Evolutionary conservation across 345 rosid genomes (phyloP), one percentile per base, ranked within the genome.

Genomic region (Citrus unshiu): DNA sequence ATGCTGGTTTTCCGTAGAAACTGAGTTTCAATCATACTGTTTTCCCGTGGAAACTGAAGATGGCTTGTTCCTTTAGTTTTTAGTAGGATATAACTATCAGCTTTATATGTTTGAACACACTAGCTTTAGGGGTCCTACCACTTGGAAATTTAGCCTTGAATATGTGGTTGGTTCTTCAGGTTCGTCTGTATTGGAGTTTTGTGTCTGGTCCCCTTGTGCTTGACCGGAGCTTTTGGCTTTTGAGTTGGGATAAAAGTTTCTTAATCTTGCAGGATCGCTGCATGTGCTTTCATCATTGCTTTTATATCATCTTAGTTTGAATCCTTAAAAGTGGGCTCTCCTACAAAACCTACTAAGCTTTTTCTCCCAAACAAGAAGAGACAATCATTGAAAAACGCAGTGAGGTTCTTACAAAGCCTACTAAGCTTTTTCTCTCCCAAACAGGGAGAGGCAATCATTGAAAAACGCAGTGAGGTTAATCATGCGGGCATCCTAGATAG

Each of bases 91-190:
- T 56, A 62, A 19, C 57, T 57, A 62, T 75, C 61, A 43, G 25
- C 79, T 78, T 75, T 78, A 32, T n/a, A 40, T 69, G 58, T 58
- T 62, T 67, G 25, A 60, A 43, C 59, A 39, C 72, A 39, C 73
- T 59, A n/a, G 34, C 29, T 51, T 37, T 6, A 12, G 54, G 64
- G 84, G 88, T 72, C 89, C 89, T 79, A 86, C 84, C 80, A 46
- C 51, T 8, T 78, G 78, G 82, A 78, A 72, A 57, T 82, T 51
- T 78, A 57, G 78, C 72, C 71, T 83, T 65, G 75, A 59, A 75
- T 69, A 30, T 71, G 75, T 68, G 60, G 72, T 27, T 57, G 32
- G 72, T 67, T 83, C n/a, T 32, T 71, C 63, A 37, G 62, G 35
- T 30, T 68, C 64, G 81, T 64, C 72, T 62, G 43, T 59, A 60